A percentile compares a stretch with the other conserved stretches of the same genome.
Evolutionary conservation across 306 rosid species (phyloP).

Genomic region (Datisca glomerata): DNA sequence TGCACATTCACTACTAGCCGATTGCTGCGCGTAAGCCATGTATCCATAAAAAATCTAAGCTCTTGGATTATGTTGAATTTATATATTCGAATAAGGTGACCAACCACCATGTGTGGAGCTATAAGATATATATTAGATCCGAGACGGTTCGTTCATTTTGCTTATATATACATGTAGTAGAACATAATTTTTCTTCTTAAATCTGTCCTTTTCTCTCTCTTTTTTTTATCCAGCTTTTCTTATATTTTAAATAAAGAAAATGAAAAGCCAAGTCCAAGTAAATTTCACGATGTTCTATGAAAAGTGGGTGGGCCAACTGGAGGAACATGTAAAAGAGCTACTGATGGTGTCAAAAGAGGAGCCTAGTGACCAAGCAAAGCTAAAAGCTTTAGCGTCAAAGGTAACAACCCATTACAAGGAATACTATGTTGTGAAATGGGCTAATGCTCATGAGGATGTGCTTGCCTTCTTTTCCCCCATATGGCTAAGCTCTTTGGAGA

Average conservation of each 20-base stretch:
- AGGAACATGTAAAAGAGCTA: constrained; percentile 26
- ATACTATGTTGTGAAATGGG: constrained; percentile 61
- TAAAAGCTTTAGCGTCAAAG: constrained; percentile 20
- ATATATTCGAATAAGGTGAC: too few relatives aligned
- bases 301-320: constrained; percentile 35
- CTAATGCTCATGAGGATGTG: constrained; percentile 39
- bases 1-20: constrained; percentile 9
- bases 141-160: too few relatives aligned
- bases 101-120: neutral
- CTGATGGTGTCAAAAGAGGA: constrained; percentile 3
- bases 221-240: neutral
- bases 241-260: neutral
- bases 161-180: too few relatives aligned
- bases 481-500: constrained; percentile 35
- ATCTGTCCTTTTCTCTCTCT: too few relatives aligned
- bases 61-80: too few relatives aligned
- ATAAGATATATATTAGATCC: neutral
- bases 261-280: constrained; percentile 27
- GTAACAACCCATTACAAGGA: constrained; percentile 45
- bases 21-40: constrained; percentile 56
- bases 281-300: constrained; percentile 36
- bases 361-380: constrained; percentile 10
- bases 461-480: constrained; percentile 39
- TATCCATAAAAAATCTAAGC: too few relatives aligned
- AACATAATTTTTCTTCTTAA: too few relatives aligned